These are phyloP conservation scores for Aspergillus sp. DNA, from an alignment of 2,329 filamentous ascomycete species.

Conservation along the genomic window DNA sequence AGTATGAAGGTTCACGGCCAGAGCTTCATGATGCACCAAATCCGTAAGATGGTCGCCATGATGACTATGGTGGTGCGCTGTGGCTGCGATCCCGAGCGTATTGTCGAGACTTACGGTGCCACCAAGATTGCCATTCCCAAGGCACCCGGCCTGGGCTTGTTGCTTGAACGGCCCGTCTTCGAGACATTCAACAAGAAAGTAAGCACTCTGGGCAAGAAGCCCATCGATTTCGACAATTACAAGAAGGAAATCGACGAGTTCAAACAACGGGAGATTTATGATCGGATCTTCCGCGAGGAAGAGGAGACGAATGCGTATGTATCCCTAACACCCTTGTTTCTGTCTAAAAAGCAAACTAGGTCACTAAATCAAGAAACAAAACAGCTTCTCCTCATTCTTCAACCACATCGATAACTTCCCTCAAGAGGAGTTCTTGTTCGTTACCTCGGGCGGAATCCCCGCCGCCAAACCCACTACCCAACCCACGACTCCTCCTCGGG, in stretches of 20 bases:
- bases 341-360: slow-evolving; percentile 1
- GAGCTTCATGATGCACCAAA: slow-evolving; percentile 99
- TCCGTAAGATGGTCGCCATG: slow-evolving; percentile 98
- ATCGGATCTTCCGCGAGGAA: slow-evolving; percentile 84
- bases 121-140: slow-evolving; percentile 85
- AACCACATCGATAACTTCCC: slow-evolving; percentile 73
- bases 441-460: slow-evolving; percentile 64
- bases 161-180: slow-evolving; percentile 89
- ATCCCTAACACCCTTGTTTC: background rate
- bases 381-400: slow-evolving; percentile 71
- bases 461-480: slow-evolving; percentile 45
- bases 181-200: slow-evolving; percentile 78
- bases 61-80: slow-evolving; percentile 78
- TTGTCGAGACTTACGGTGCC: slow-evolving; percentile 67
- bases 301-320: slow-evolving; percentile 81
- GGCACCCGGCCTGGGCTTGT: slow-evolving; percentile 79
- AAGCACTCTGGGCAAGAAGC: slow-evolving; percentile 58
- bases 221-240: slow-evolving; percentile 74
- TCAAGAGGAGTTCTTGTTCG: slow-evolving; percentile 68
- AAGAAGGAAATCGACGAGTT: slow-evolving; percentile 78
- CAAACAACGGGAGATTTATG: slow-evolving; percentile 88
- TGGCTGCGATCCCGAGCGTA: slow-evolving; percentile 67
- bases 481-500: background rate
- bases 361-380: slow-evolving; percentile 1
- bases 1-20: slow-evolving; percentile 95